A percentile compares a stretch with the other conserved stretches of the same genome.
Evolutionary conservation across 768 basidiomycete genomes (phyloP).

Genomic region (Termitomyces sp.): DNA sequence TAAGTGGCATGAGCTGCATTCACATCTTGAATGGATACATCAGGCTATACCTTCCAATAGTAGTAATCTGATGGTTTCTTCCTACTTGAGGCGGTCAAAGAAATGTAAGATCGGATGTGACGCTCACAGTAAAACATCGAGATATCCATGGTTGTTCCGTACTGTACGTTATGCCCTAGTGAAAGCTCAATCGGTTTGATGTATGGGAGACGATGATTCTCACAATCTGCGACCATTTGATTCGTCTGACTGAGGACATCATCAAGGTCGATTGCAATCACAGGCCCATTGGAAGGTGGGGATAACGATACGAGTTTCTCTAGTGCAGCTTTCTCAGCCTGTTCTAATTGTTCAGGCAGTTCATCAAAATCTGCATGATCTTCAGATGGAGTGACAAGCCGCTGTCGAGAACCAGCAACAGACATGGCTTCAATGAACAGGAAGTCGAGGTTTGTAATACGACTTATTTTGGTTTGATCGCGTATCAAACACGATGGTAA

Average conservation of each 20-base stretch:
- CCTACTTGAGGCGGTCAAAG: neutral
- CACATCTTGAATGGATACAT: neutral
- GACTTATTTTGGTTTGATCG: neutral
- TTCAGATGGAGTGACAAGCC: conserved; percentile 10
- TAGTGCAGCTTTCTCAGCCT: conserved; percentile 23
- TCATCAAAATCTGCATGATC: conserved; percentile 4
- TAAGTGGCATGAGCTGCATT: neutral
- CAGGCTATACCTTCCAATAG: conserved; percentile 60
- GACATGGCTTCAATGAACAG: conserved; percentile 19
- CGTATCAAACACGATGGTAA: neutral
- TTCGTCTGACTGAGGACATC: conserved; percentile 70
- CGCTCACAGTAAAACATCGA: conserved; percentile 58
- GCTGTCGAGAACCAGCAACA: conserved; percentile 21
- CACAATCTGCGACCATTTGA: conserved; percentile 49
- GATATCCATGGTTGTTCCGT: conserved; percentile 51
- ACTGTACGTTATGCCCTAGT: conserved; percentile 62
- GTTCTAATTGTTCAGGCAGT: conserved; percentile 8
- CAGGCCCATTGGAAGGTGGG: conserved; percentile 24
- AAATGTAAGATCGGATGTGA: neutral
- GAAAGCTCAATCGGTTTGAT: neutral
- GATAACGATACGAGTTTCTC: conserved; percentile 15
- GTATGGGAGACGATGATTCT: conserved; percentile 14
- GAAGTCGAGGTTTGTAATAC: neutral
- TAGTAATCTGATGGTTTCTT: conserved; percentile 49
- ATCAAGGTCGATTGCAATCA: conserved; percentile 64